Percentiles rank a stretch among this genome's conserved stretches.
phyloP scores from a whole-genome alignment of 345 rosid species.

The Trapa bicornis region DNA sequence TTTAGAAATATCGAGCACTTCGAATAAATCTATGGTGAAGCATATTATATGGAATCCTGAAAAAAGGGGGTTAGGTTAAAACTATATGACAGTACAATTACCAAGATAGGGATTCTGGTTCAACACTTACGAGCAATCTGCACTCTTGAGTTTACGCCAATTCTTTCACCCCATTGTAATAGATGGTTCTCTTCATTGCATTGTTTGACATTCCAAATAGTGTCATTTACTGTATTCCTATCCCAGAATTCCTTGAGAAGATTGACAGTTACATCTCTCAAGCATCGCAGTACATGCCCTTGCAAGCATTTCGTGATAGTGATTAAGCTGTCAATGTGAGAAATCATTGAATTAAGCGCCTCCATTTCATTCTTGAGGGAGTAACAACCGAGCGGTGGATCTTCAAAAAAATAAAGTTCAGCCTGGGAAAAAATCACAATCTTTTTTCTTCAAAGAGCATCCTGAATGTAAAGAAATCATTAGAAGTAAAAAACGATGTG shows the following conservation, averaged over 20 bases:
- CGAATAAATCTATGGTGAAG: neutral
- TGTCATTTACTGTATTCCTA: constrained; percentile 17
- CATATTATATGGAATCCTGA: neutral
- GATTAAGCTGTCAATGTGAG: constrained; percentile 18
- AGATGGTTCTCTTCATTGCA: constrained; percentile 41
- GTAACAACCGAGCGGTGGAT: constrained; percentile 26
- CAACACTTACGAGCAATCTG: constrained; percentile 54
- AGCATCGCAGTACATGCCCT: constrained; percentile 21
- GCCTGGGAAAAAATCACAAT: constrained; percentile 29
- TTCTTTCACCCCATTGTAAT: constrained; percentile 49
- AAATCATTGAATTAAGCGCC: constrained; percentile 49
- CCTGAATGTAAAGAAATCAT: neutral
- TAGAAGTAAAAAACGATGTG: neutral
- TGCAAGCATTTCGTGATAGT: constrained; percentile 14
- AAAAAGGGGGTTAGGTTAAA: neutral
- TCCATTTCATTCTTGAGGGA: constrained; percentile 69
- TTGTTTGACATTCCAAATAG: constrained; percentile 19
- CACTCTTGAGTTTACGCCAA: constrained; percentile 47
- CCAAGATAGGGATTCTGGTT: constrained; percentile 1
- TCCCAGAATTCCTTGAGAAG: constrained; percentile 28
- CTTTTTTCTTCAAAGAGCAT: neutral
- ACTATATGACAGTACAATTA: neutral
- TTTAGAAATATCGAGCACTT: neutral
- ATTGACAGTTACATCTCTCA: constrained; percentile 20
- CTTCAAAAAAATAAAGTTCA: constrained; percentile 69